Base-by-base conservation (phyloP, 1,284 basidiomycete genomes). In the Ganoderma meredithae region DNA sequence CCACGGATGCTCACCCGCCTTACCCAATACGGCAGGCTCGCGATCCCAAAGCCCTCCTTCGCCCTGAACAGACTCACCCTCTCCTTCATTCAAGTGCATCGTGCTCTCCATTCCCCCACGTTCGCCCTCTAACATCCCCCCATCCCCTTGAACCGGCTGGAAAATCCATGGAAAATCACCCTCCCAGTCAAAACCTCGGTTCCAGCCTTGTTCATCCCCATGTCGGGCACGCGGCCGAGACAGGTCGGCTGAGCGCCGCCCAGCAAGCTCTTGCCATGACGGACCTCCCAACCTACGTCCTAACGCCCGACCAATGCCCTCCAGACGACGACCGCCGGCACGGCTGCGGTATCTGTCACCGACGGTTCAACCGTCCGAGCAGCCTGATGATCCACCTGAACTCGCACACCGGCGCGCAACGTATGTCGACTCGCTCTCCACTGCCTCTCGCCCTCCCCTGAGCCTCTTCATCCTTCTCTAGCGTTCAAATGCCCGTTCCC, bases 351-450 rank as follows among this genome's bases (percentile, higher is more conserved):
- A 87, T 86, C 49, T 93, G 91, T 78, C 81, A 81, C 68, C 91
- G 92, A 78, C 83, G 90, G 33, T 93, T 93, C 82, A 93, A 92
- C 77, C 85, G 92, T 9, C 92, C 91, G 3, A 93, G 91, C 72
- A 92, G 91, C 76, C 83, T 93, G 67, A 82, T 86, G 68, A 93
- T 92, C 67, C 91, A 93, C 77, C 84, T 89, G 73, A 92, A 93
- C 75, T 92, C 90, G 2, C 92, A 93, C 78, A 93, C 91, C 19
- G 91, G 91, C 22, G 91, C 86, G 19, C 91, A 88, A 75, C 91
- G 91, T 93, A 79, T 77, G 90, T 67, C 64, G 39, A 31, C 25
- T 22, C 56, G 52, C 33, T 47, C 39, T 47, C 60, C 22, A 39
- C 39, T 65, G 72, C 44, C 31, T 49, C 36, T 33, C 47, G 60